Evolutionary conservation across 164 flowering plant genomes (phyloP).

Genomic region (Macadamia tetraphylla): DNA sequence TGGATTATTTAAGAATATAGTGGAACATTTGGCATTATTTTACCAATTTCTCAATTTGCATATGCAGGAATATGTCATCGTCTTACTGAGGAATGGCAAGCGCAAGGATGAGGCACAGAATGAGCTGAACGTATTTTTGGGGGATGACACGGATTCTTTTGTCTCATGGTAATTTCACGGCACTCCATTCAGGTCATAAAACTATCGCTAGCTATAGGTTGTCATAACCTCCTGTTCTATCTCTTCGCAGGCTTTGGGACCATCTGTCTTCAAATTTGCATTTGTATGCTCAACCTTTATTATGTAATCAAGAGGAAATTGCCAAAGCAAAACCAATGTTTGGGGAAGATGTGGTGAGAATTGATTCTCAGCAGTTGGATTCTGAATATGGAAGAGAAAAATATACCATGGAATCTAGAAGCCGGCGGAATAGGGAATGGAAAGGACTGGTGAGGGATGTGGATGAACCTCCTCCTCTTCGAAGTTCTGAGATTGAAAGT

Average conservation of each 20-base stretch:
- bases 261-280: conserved; percentile 61
- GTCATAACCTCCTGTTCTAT: conserved; percentile 4
- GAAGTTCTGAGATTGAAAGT: conserved; percentile 37
- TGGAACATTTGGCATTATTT: background rate
- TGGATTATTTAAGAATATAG: background rate
- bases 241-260: conserved; percentile 78
- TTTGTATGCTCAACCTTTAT: conserved; percentile 46
- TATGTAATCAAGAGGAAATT: conserved; percentile 31
- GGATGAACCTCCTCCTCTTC: conserved; percentile 53
- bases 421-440: conserved; percentile 57
- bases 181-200: background rate
- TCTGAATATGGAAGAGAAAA: conserved; percentile 41
- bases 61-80: conserved; percentile 91
- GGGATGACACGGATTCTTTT: conserved; percentile 76
- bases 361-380: conserved; percentile 26
- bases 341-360: conserved; percentile 18
- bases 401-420: conserved; percentile 28
- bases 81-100: conserved; percentile 84
- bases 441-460: conserved; percentile 50
- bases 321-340: conserved; percentile 21
- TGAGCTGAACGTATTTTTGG: conserved; percentile 89
- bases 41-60: conserved; percentile 8
- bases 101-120: conserved; percentile 73
- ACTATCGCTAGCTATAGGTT: conserved; percentile 1
- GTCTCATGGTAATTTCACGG: conserved; percentile 57